Base-by-base conservation (phyloP, 2,329 filamentous ascomycete genomes). In the Epicoccum nigrum region DNA sequence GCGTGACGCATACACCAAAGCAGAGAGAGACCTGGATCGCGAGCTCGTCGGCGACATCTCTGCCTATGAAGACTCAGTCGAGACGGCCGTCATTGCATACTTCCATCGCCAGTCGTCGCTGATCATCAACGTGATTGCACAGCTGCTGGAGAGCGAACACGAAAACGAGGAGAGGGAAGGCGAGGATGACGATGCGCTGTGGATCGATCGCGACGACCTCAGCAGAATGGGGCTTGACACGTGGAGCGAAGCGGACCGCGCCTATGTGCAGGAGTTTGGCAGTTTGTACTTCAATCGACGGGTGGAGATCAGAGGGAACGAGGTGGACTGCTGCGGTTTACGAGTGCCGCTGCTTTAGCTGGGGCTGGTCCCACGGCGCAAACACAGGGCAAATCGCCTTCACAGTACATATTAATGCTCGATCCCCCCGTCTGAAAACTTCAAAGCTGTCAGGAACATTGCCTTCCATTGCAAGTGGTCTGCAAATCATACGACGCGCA, bases 71-170 rank as follows among this genome's bases (percentile, higher is more conserved):
- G 74, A 77, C 32, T 60, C 56, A 23, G 81, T 83, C 9, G 87
- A 92, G 66, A 85, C 90, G 54, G 83, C 86, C 32, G 83, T 91
- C 42, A 89, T 92, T 46, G 86, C 88, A 1, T 94, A 92, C 71
- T 93, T 93, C 71, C 89, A 92, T 72, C 84, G 89, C 1, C 78
- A 91, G 43, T 92, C 89, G 0, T 82, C 83, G 2, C 79, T 83
- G 60, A 79, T 90, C 34, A 74, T 93, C 17, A 79, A 80, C 0
- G 81, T 83, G 3, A 70, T 92, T 45, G 80, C 81, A 0, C 83
- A 86, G 55, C 74, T 89, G 3, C 81, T 89, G 5, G 81, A 84
- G 47, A 76, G 77, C 40, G 76, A 76, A 23, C 72, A 74, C 1
- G 68, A 74, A 11, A 75, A 75, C 4, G 64, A 68, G 13, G 75